Percentiles rank a stretch among this genome's conserved stretches.
These are phyloP conservation scores for Huntiella bhutanensis DNA, from an alignment of 2,329 filamentous ascomycete species.

Conservation along the genomic window DNA sequence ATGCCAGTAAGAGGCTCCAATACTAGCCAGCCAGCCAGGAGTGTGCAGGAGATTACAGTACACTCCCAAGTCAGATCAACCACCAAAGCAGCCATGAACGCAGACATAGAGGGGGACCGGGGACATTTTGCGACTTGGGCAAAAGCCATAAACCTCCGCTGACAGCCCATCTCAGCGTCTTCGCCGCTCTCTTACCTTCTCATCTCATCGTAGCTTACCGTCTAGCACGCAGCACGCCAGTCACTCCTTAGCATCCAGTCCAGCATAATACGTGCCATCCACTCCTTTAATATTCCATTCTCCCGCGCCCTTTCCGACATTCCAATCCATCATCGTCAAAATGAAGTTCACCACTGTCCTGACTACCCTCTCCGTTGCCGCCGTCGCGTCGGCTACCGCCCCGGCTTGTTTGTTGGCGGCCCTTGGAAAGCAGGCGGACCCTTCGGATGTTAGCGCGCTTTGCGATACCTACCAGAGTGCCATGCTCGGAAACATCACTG, in stretches of 20 bases:
- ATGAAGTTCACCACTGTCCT: conserved; percentile 10
- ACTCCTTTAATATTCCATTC: conserved; percentile 1
- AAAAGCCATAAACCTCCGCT: too few species aligned
- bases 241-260: too few species aligned
- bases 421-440: conserved; percentile 11
- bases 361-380: conserved; percentile 7
- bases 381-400: background rate
- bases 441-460: conserved; percentile 6
- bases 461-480: conserved; percentile 11
- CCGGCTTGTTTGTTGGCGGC: conserved; percentile 13
- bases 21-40: too few species aligned
- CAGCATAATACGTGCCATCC: background rate
- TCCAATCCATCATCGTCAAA: background rate
- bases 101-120: too few species aligned
- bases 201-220: background rate
- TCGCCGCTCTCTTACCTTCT: background rate
- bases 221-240: too few species aligned
- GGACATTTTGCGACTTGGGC: too few species aligned
- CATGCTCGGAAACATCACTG: conserved; percentile 12
- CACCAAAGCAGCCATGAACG: too few species aligned
- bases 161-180: background rate
- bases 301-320: background rate
- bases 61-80: too few species aligned
- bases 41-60: too few species aligned
- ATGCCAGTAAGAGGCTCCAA: too few species aligned